A percentile compares a stretch with the other conserved stretches of the same genome.
Conservation (phyloP, 257 asterid genomes). For the Galeopsis tetrahit region DNA sequence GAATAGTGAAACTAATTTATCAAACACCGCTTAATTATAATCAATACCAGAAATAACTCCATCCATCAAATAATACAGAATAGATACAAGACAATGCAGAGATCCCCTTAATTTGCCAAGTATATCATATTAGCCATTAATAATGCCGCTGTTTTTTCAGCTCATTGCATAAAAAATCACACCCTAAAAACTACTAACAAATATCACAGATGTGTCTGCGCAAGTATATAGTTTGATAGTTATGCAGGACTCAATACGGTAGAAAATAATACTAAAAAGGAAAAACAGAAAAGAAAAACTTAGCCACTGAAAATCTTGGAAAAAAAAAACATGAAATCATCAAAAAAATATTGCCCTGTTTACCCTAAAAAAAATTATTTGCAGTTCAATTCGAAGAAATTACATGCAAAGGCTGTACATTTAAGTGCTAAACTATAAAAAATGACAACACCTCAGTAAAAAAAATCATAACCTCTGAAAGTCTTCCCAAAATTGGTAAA, state of each 20-base stretch:
- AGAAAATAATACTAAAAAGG: background rate
- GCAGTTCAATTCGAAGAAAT: constrained; percentile 27
- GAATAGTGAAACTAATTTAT: background rate
- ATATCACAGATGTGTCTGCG: background rate
- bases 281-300: background rate
- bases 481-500: constrained; percentile 36
- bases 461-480: constrained; percentile 27
- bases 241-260: constrained; percentile 11
- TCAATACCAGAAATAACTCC: constrained; percentile 26
- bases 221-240: background rate
- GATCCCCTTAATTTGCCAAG: constrained; percentile 36
- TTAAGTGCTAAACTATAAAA: constrained; percentile 2
- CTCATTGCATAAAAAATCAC: constrained; percentile 30
- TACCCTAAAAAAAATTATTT: constrained; percentile 9
- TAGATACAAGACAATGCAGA: constrained; percentile 12
- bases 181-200: constrained; percentile 8
- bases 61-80: constrained; percentile 18
- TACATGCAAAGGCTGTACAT: constrained; percentile 43
- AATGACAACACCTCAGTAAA: background rate
- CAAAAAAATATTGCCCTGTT: constrained; percentile 16
- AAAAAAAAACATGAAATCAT: constrained; percentile 25
- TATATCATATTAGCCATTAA: constrained; percentile 30
- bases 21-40: background rate
- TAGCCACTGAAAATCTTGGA: constrained; percentile 22
- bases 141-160: constrained; percentile 14